phyloP scores from a whole-genome alignment of 73 alveolate genomes.

The Diophrys appendiculata region DNA sequence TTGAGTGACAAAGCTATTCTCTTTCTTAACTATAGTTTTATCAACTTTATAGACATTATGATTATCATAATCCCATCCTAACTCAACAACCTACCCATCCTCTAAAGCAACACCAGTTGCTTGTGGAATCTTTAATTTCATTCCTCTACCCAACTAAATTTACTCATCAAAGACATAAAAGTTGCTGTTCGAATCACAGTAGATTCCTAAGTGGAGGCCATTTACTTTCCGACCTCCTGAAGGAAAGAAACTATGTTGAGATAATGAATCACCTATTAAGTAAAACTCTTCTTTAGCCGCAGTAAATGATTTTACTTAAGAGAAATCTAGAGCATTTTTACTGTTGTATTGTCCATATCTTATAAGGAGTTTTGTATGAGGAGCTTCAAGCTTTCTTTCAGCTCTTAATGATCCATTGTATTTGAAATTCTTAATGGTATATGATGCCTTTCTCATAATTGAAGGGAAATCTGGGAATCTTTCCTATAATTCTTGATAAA shows the following conservation, averaged over 20 bases:
- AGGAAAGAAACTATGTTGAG: neutral
- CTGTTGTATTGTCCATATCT: neutral
- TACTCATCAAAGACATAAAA: neutral
- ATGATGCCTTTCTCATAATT: neutral
- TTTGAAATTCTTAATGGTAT: neutral
- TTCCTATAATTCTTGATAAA: neutral
- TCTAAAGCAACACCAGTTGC: neutral
- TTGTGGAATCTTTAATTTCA: neutral
- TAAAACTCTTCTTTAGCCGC: neutral
- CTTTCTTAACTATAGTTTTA: too few relatives aligned
- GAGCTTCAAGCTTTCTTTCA: neutral
- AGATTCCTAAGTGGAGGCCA: neutral
- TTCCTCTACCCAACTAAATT: neutral
- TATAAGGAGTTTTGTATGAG: too few relatives aligned
- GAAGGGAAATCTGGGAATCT: neutral
- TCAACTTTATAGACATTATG: too few relatives aligned
- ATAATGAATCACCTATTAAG: neutral
- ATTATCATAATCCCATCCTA: slow-evolving; percentile 1
- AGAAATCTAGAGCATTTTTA: neutral
- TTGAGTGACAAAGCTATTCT: too few relatives aligned
- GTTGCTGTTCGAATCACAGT: neutral
- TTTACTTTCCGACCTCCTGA: neutral
- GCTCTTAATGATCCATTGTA: neutral
- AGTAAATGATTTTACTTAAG: neutral
- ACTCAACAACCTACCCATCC: neutral